These are phyloP conservation scores for Actinomortierella ambigua DNA, from an alignment of 371 early-diverging fungal genomes.

Conservation along the genomic window DNA sequence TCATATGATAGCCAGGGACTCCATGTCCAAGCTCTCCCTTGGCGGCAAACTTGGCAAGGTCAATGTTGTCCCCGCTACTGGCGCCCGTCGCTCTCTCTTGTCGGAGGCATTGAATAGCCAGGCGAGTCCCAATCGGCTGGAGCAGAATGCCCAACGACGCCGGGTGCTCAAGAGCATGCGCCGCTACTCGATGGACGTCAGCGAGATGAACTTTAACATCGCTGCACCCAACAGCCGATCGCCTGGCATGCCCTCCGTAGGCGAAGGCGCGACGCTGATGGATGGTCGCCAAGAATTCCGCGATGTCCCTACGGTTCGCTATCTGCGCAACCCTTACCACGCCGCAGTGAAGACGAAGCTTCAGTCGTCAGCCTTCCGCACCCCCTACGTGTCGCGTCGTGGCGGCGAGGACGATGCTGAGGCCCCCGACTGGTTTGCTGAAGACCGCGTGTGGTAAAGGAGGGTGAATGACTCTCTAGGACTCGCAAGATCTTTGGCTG, in stretches of 20 bases:
- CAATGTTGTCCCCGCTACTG: conserved; percentile 11
- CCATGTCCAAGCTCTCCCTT: conserved; percentile 7
- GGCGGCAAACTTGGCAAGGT: conserved; percentile 40
- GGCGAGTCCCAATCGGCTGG: conserved; percentile 24
- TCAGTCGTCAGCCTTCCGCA: conserved; percentile 26
- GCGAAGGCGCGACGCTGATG: conserved; percentile 20
- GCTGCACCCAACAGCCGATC: conserved; percentile 10
- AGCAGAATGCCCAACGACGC: conserved; percentile 40
- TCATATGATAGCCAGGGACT: no score
- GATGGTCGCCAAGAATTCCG: conserved; percentile 28
- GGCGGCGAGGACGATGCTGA: conserved; percentile 21
- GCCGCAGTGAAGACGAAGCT: conserved; percentile 43
- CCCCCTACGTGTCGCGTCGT: conserved; percentile 11
- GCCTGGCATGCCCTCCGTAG: conserved; percentile 25
- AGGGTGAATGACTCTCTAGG: neutral
- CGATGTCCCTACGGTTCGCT: conserved; percentile 31
- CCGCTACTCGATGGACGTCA: conserved; percentile 40
- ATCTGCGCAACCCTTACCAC: conserved; percentile 43
- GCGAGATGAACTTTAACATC: conserved; percentile 38
- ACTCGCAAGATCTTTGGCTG: neutral
- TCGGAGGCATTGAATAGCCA: conserved; percentile 39
- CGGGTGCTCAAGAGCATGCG: conserved; percentile 48
- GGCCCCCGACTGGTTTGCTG: conserved; percentile 35
- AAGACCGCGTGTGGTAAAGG: conserved; percentile 43
- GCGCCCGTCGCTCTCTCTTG: conserved; percentile 39